Conservation (phyloP, 2,329 filamentous ascomycete species). For the Xylariaceae sp. region DNA sequence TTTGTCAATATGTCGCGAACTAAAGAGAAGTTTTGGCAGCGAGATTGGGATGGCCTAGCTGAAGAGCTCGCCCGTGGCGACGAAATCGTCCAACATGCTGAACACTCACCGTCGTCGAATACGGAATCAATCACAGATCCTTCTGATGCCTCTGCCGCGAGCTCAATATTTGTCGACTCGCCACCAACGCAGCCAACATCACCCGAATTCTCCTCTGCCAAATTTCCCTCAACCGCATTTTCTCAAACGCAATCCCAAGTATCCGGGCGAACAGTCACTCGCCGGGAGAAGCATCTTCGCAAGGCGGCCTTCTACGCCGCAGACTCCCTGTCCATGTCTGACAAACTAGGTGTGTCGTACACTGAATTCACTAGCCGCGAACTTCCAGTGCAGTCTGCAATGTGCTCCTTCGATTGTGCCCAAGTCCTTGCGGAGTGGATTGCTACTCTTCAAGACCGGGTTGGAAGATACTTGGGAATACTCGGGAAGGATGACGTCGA, state of each 20-base stretch:
- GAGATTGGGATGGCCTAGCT: conserved; percentile 90
- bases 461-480: conserved; percentile 86
- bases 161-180: conserved; percentile 53
- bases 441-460: conserved; percentile 87
- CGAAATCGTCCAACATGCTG: conserved; percentile 74
- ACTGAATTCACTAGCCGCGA: conserved; percentile 82
- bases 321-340: conserved; percentile 85
- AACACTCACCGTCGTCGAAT: conserved; percentile 59
- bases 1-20: conserved; percentile 92
- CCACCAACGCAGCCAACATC: conserved; percentile 56
- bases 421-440: conserved; percentile 96
- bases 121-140: conserved; percentile 49
- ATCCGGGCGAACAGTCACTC: conserved; percentile 57
- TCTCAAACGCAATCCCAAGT: conserved; percentile 32
- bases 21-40: conserved; percentile 92
- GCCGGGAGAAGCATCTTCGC: conserved; percentile 83
- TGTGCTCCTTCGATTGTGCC: conserved; percentile 92
- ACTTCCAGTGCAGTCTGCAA: conserved; percentile 83
- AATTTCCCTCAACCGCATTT: conserved; percentile 37
- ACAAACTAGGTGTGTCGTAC: conserved; percentile 83
- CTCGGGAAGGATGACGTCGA: conserved; percentile 83
- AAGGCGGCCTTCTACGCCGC: conserved; percentile 96
- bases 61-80: conserved; percentile 80
- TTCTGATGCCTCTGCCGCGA: conserved; percentile 50
- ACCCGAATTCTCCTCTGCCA: conserved; percentile 48